Evolutionary conservation across 352 stramenopile genomes (phyloP), one percentile per base, ranked within the genome.

Genomic region (Globisporangium yorkense): DNA sequence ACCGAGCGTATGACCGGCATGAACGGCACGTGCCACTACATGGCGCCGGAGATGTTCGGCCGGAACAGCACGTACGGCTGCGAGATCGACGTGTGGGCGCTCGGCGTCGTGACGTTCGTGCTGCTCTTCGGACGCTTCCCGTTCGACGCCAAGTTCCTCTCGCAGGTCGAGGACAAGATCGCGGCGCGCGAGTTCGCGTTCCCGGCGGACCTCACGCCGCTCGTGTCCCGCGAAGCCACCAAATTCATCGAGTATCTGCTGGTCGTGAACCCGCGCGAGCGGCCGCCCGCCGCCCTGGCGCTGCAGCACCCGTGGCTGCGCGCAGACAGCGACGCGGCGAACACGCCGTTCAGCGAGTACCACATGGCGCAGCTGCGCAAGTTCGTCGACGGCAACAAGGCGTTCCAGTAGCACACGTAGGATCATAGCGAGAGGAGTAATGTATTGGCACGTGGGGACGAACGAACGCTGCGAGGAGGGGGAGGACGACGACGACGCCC

Each of bases 141-240:
- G 20, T 94, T 94, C 57, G 83, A 92, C 47, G 82, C 77, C 16
- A 72, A 71, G 51, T 94, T 94, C 54, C 81, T 92, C 57, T 91
- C 80, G 16, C 81, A 91, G 51, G 71, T 94, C 21, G 84, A 94
- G 67, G 84, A 94, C 73, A 88, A 89, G 63, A 91, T 94, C 59
- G 47, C 80, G 15, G 72, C 70, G 20, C 77, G 81, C 41, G 57
- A 80, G 31, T 91, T 88, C 50, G 55, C 63, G 41, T 82, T 88
- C 54, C 81, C 84, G 2, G 20, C 55, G 0, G 77, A 89, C 15
- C 55, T 88, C 4, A 68, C 75, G 46, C 43, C 74, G 41, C 63
- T 77, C 10, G 70, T 92, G 8, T 89, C 84, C 12, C 63, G 69
- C 24, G 70, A 86, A 35, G 84, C 81, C 20, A 75, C 73, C 59